Evolutionary conservation across 805 yeast species (phyloP).

Genomic region (Candida pseudofarinosa): DNA sequence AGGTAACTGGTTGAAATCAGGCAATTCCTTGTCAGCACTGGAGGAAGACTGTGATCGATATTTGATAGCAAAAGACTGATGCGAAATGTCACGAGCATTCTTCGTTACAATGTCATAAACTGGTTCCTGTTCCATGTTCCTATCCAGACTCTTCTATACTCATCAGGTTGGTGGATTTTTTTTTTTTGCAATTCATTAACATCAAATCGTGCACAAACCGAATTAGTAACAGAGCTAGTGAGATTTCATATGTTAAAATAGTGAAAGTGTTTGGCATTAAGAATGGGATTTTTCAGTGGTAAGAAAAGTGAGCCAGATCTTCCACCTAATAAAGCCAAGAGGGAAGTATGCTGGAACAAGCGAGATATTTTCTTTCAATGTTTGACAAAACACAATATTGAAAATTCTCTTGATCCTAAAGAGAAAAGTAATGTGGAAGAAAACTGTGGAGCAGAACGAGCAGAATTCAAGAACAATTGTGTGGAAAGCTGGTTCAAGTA

Average conservation of each 20-base stretch:
- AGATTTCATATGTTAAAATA: no score
- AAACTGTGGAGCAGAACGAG: constrained; percentile 55
- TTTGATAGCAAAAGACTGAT: constrained; percentile 31
- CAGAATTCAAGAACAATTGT: constrained; percentile 68
- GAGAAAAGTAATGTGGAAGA: constrained; percentile 43
- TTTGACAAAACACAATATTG: constrained; percentile 61
- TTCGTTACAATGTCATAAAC: constrained; percentile 14
- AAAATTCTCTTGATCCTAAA: constrained; percentile 62
- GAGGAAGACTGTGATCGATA: constrained; percentile 31
- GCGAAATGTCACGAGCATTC: constrained; percentile 23
- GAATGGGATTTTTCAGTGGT: constrained; percentile 51
- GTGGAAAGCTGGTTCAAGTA: constrained; percentile 84
- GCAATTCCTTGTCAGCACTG: constrained; percentile 11
- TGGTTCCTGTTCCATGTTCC: constrained; percentile 4
- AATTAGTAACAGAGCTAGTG: background rate
- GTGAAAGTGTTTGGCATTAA: background rate
- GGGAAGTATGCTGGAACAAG: constrained; percentile 85
- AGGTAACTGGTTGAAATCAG: constrained; percentile 21
- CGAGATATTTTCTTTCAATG: constrained; percentile 78
- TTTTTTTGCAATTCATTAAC: background rate
- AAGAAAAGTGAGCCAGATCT: constrained; percentile 26
- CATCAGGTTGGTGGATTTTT: background rate
- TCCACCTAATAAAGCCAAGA: constrained; percentile 60
- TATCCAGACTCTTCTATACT: background rate
- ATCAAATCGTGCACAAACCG: background rate